Conservation (phyloP, 2,329 filamentous ascomycete genomes). For the Fulvia fulva region DNA sequence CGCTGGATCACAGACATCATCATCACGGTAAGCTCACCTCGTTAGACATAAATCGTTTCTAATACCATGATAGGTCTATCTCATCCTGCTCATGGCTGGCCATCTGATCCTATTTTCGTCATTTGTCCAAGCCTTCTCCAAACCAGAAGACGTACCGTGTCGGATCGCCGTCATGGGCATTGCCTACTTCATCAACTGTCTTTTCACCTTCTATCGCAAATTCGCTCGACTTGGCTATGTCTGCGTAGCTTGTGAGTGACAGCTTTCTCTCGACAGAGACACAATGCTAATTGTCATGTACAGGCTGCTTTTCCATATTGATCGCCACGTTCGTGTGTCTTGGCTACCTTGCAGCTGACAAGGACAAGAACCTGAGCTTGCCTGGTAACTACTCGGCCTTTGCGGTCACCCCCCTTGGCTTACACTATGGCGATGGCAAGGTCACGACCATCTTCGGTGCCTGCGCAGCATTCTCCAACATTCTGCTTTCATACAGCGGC, state of each 20-base stretch:
- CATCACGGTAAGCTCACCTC: not conserved
- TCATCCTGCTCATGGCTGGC: constrained; percentile 67
- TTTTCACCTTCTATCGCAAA: constrained; percentile 57
- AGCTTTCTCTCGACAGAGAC: not conserved
- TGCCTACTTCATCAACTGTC: constrained; percentile 55
- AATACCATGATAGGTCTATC: constrained; percentile 54
- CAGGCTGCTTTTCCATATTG: constrained; percentile 61
- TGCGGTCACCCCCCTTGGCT: not conserved
- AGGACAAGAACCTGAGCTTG: not conserved
- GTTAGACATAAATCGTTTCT: too few relatives aligned
- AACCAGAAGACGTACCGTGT: constrained; percentile 54
- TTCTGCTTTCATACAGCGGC: constrained; percentile 62
- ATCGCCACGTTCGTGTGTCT: constrained; percentile 56
- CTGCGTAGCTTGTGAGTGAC: constrained; percentile 52
- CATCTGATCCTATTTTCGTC: constrained; percentile 68
- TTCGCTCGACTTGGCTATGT: not conserved
- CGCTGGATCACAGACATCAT: constrained; percentile 60
- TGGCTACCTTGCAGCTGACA: constrained; percentile 31
- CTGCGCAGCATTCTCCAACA: constrained; percentile 57
- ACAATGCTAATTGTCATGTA: constrained; percentile 9
- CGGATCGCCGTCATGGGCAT: constrained; percentile 54
- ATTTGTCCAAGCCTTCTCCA: constrained; percentile 28
- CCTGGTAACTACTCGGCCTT: not conserved
- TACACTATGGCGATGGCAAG: not conserved
- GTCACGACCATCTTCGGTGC: not conserved